Evolutionary conservation across 1,284 basidiomycete species (phyloP).

Genomic region (Bjerkandera adusta): DNA sequence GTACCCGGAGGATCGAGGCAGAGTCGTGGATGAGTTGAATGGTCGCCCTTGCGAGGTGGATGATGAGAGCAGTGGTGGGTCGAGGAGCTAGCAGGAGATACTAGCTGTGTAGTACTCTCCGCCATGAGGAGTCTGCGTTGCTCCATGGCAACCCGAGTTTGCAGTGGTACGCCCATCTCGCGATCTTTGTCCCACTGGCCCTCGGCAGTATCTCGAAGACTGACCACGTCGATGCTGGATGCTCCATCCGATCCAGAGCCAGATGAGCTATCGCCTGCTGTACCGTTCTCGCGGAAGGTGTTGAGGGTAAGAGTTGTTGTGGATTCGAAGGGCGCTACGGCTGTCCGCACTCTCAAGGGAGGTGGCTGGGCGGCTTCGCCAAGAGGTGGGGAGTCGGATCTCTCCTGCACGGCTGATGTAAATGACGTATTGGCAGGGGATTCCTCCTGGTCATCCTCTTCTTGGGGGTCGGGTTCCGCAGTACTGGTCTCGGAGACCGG

Average conservation of each 20-base stretch:
- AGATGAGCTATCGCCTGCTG: conserved; percentile 1
- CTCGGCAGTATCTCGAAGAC: conserved; percentile 20
- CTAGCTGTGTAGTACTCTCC: conserved; percentile 4
- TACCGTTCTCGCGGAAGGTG: conserved; percentile 2
- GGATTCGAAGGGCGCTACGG: background rate
- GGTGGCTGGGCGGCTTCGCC: conserved; percentile 1
- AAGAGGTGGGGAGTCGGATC: background rate
- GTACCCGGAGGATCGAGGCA: conserved; percentile 7
- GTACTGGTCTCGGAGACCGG: conserved; percentile 9
- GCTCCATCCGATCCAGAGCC: conserved; percentile 4
- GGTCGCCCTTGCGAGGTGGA: background rate
- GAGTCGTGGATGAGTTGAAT: background rate
- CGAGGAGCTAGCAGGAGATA: conserved; percentile 15
- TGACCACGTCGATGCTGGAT: conserved; percentile 25
- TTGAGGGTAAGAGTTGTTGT: background rate
- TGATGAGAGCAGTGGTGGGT: conserved; percentile 14
- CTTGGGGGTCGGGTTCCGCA: background rate
- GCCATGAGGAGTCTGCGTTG: conserved; percentile 18
- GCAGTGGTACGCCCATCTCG: conserved; percentile 24
- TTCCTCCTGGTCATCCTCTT: conserved; percentile 1
- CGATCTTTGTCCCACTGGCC: conserved; percentile 34
- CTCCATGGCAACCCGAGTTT: conserved; percentile 29
- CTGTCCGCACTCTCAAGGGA: conserved; percentile 3
- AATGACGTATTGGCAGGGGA: conserved; percentile 7
- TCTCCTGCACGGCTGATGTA: background rate